Percentiles rank a stretch among this genome's conserved stretches.
Conservation (phyloP, 805 yeast species). For the Saturnispora sanitii region DNA sequence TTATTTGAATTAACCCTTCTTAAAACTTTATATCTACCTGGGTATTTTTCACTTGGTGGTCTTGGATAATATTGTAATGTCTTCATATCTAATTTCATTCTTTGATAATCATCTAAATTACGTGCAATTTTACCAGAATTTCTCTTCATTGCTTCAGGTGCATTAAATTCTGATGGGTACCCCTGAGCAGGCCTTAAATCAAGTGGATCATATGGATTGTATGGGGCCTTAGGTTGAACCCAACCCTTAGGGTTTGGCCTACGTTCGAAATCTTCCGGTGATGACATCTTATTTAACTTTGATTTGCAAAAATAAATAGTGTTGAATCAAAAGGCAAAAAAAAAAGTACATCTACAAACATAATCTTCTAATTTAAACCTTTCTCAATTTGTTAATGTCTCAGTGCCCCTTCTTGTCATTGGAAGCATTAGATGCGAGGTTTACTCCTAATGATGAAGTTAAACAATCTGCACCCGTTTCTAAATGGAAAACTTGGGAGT, state of each 20-base stretch:
- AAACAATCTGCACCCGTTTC: slow-evolving; percentile 30
- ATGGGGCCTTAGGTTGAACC: slow-evolving; percentile 75
- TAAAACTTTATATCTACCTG: slow-evolving; percentile 69
- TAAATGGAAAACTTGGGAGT: slow-evolving; percentile 73
- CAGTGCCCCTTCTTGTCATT: slow-evolving; percentile 25
- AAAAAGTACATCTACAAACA: no score
- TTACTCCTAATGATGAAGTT: slow-evolving; percentile 28
- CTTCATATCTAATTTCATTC: slow-evolving; percentile 65
- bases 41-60: slow-evolving; percentile 63
- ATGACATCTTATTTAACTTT: background rate
- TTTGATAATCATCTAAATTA: slow-evolving; percentile 56
- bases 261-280: slow-evolving; percentile 34
- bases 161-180: slow-evolving; percentile 70
- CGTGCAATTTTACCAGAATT: slow-evolving; percentile 41
- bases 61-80: slow-evolving; percentile 67
- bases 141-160: slow-evolving; percentile 51
- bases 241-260: slow-evolving; percentile 72
- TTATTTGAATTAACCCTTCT: slow-evolving; percentile 44
- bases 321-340: no score
- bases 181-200: slow-evolving; percentile 76
- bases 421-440: slow-evolving; percentile 44
- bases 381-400: slow-evolving; percentile 5
- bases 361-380: background rate
- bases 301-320: background rate
- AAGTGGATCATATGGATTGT: slow-evolving; percentile 73